These are phyloP conservation scores for Naumovozyma baii DNA, from an alignment of 805 yeast species.

Conservation along the genomic window DNA sequence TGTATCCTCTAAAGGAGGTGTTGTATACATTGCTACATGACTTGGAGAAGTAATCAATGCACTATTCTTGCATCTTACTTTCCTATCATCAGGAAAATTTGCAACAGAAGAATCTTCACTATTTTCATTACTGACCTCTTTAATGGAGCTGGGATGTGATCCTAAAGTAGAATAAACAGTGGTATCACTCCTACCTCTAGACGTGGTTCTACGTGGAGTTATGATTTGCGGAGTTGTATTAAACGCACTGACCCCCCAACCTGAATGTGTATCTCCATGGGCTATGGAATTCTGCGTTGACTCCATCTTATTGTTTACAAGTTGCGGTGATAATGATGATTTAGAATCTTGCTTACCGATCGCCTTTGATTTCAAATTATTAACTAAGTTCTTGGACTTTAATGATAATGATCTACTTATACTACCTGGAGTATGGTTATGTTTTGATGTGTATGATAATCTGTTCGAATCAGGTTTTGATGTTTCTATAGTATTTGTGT, in stretches of 20 bases:
- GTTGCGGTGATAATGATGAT: background rate
- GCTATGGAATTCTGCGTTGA: background rate
- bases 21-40: conserved; percentile 16
- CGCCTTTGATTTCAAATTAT: conserved; percentile 13
- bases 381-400: conserved; percentile 20
- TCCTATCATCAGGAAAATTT: background rate
- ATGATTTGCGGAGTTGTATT: background rate
- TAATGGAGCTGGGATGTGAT: background rate
- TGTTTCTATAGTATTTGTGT: too few species aligned
- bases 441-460: background rate
- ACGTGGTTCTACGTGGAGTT: background rate
- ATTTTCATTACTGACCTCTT: background rate
- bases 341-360: background rate
- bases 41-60: background rate
- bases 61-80: background rate
- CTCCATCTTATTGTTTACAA: background rate
- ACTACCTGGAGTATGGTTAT: conserved; percentile 5
- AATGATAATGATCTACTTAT: conserved; percentile 24
- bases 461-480: too few species aligned
- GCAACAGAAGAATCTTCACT: background rate
- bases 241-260: conserved; percentile 1
- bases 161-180: background rate
- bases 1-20: conserved; percentile 14
- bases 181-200: background rate
- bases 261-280: conserved; percentile 4